Evolutionary conservation across 441 rosid genomes (phyloP), one percentile per base, ranked within the genome.

Genomic region (Jatropha multifida): DNA sequence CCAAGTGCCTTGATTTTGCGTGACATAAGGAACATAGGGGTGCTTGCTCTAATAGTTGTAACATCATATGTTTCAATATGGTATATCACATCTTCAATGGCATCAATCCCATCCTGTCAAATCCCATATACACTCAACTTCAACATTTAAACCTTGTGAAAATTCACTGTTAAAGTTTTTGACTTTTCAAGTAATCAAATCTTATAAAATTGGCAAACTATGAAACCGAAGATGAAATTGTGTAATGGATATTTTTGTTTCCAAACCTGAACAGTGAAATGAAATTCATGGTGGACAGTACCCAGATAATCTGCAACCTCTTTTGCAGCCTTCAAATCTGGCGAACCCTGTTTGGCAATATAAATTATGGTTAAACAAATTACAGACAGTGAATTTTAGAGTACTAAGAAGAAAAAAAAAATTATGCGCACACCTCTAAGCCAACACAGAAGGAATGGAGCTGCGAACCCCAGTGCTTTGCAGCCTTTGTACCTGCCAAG

Each of bases 381-480:
- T 23, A 23, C 23, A 23, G 23, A 23, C 23, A 23, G 23, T 23
- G 23, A 23, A 23, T 23, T 23, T 23, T 23, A 23, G 23, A 23
- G 23, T 23, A 23, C 23, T 23, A 23, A 23, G 23, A 23, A 51
- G 72, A 52, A 59, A n/a, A 51, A 51, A 23, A 23, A 23, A 23
- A 23, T 23, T 23, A 23, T 42, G 0, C 7, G 66, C 75, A 71
- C 46, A 89, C 98, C 97, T 94, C 96, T n/a, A 91, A 85, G 64
- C 97, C 98, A 61, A 94, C 90, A 49, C 97, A 92, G 75, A 91
- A 94, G 46, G 95, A 89, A 85, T 92, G 97, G 67, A 94, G 95
- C 63, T 89, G 97, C 14, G 85, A 20, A 58, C 98, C 96, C 95
- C 94, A 92, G 49, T 87, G 88, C 80, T 79, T 86, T 74, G 95